A percentile compares a stretch with the other conserved stretches of the same genome.
phyloP scores from a whole-genome alignment of 1,139 yeast species.

The Torulaspora pretoriensis region DNA sequence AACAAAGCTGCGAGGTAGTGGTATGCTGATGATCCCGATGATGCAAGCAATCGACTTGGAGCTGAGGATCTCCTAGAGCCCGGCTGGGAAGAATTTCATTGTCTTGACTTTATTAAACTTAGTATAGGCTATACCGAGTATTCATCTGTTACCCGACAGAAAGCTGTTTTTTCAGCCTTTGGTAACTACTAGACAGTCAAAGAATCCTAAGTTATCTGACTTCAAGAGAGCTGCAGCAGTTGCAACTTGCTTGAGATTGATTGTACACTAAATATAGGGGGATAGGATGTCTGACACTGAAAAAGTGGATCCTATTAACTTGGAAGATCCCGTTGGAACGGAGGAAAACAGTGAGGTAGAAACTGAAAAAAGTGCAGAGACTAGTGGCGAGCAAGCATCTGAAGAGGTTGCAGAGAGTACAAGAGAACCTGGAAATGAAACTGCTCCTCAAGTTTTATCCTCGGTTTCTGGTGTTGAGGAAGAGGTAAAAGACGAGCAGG shows the following conservation, averaged over 20 bases:
- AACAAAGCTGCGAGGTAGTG: background rate
- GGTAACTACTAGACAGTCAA: no score
- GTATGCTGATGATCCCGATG: background rate
- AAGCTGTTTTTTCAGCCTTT: background rate
- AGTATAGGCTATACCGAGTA: no score
- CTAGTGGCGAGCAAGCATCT: slow-evolving; percentile 5
- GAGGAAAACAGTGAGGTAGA: background rate
- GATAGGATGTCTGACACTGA: slow-evolving; percentile 5
- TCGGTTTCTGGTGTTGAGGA: no score
- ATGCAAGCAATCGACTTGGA: background rate
- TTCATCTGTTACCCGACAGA: background rate
- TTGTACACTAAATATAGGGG: background rate
- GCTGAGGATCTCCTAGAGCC: no score
- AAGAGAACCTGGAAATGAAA: no score
- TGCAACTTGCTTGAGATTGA: background rate
- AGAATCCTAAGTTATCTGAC: no score
- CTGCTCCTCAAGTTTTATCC: no score
- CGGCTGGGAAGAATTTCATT: no score
- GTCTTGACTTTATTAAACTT: no score
- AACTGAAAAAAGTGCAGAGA: background rate
- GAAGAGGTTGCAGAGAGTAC: background rate
- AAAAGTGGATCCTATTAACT: background rate
- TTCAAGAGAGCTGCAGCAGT: background rate
- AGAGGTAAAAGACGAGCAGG: no score
- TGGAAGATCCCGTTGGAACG: background rate